phyloP scores from a whole-genome alignment of 257 asterid species.

The Thymus mandschuricus region DNA sequence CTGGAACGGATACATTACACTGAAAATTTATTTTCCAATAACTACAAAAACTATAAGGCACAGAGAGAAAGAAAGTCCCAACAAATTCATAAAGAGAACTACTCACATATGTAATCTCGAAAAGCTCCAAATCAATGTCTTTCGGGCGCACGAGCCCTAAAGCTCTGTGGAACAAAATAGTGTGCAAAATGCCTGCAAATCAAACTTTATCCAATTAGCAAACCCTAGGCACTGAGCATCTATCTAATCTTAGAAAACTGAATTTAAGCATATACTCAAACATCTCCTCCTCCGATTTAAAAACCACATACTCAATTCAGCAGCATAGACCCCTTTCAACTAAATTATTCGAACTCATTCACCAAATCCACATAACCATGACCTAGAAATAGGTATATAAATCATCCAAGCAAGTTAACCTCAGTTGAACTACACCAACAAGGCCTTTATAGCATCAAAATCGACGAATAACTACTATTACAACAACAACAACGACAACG shows the following conservation, averaged over 20 bases:
- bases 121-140: conserved; percentile 92
- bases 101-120: conserved; percentile 94
- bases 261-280: conserved; percentile 1
- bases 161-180: conserved; percentile 88
- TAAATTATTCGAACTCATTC: neutral
- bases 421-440: conserved; percentile 19
- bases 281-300: neutral
- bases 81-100: conserved; percentile 17
- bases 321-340: neutral
- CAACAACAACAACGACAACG: neutral
- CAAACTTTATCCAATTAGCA: conserved; percentile 34
- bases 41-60: neutral
- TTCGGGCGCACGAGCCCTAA: conserved; percentile 93
- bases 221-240: conserved; percentile 14
- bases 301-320: conserved; percentile 15
- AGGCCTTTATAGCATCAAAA: conserved; percentile 20
- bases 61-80: neutral
- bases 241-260: conserved; percentile 9
- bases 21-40: neutral
- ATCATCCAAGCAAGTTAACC: neutral
- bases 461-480: conserved; percentile 4
- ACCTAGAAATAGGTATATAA: conserved; percentile 22
- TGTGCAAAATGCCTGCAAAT: conserved; percentile 90
- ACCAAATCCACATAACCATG: conserved; percentile 19
- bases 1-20: conserved; percentile 4